phyloP scores from a whole-genome alignment of 2,329 filamentous ascomycete genomes.

The Daldinia eschscholtzii region DNA sequence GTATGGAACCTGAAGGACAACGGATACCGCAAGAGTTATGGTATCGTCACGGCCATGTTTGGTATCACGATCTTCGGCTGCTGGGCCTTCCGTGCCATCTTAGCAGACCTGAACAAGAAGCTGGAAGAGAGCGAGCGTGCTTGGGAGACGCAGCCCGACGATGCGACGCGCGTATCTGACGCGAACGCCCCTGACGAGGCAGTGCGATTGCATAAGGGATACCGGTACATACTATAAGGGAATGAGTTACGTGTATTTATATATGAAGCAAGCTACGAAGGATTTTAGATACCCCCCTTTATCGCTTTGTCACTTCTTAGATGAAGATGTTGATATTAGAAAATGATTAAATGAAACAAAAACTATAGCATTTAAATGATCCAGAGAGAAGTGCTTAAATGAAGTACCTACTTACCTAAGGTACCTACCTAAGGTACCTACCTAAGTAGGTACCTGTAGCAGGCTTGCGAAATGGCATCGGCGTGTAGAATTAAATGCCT shows the following conservation, averaged over 20 bases:
- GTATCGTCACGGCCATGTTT: constrained; percentile 75
- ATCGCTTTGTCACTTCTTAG: background rate
- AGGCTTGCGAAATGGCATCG: background rate
- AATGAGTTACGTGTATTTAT: constrained; percentile 21
- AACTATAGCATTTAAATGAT: background rate
- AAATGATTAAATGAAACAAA: background rate
- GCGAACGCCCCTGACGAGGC: constrained; percentile 60
- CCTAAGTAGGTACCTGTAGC: background rate
- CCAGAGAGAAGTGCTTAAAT: too few relatives aligned
- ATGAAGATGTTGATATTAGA: background rate
- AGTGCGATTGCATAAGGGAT: constrained; percentile 60
- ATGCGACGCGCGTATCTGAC: constrained; percentile 57
- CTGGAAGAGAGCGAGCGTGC: constrained; percentile 59
- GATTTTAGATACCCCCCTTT: constrained; percentile 30
- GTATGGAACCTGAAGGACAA: constrained; percentile 71
- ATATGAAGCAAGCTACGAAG: constrained; percentile 3
- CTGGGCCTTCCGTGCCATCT: constrained; percentile 61
- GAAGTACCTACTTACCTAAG: too few relatives aligned
- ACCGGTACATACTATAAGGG: constrained; percentile 60
- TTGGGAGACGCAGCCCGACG: constrained; percentile 55
- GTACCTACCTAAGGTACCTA: background rate
- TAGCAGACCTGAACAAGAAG: constrained; percentile 62
- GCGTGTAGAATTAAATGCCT: background rate
- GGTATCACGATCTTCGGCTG: constrained; percentile 68
- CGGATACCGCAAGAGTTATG: constrained; percentile 73